Percentiles rank a stretch among this genome's conserved stretches.
Conservation (phyloP, 2,329 filamentous ascomycete species). For the Paraphaeosphaeria minitans region DNA sequence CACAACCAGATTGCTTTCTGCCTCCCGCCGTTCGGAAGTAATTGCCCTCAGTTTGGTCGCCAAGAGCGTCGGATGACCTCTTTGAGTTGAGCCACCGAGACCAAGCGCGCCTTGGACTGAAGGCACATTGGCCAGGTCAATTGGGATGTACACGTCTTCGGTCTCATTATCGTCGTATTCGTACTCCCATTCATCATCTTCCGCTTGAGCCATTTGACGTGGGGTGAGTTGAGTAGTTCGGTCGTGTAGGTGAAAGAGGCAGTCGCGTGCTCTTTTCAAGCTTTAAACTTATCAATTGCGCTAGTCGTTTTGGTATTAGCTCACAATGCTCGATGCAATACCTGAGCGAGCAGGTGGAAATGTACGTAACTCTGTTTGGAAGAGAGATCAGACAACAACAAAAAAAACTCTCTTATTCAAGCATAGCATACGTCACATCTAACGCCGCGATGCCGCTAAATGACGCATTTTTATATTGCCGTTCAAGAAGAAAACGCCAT, state of each 20-base stretch:
- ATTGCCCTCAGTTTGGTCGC: constrained; percentile 39
- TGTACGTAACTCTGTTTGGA: not conserved
- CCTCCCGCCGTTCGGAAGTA: constrained; percentile 28
- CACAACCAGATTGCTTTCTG: constrained; percentile 22
- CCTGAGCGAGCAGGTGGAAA: not conserved
- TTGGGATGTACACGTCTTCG: constrained; percentile 64
- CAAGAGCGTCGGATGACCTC: constrained; percentile 31
- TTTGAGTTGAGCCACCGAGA: constrained; percentile 18
- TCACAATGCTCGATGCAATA: not conserved
- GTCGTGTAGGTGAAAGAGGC: not conserved
- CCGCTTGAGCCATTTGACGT: constrained; percentile 25
- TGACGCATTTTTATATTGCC: constrained; percentile 1
- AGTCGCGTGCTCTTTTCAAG: not conserved
- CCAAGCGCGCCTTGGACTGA: constrained; percentile 20
- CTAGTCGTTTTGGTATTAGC: not conserved
- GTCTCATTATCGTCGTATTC: constrained; percentile 61
- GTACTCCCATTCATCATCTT: constrained; percentile 63
- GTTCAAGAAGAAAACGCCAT: not conserved
- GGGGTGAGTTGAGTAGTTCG: not conserved
- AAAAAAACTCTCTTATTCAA: not conserved
- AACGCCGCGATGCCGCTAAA: constrained; percentile 14
- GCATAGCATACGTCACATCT: not conserved
- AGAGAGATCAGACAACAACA: not conserved
- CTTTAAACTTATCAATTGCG: not conserved
- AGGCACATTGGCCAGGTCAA: constrained; percentile 59